Conservation (phyloP, 352 stramenopile genomes). For the Phytophthora ohioensis region DNA sequence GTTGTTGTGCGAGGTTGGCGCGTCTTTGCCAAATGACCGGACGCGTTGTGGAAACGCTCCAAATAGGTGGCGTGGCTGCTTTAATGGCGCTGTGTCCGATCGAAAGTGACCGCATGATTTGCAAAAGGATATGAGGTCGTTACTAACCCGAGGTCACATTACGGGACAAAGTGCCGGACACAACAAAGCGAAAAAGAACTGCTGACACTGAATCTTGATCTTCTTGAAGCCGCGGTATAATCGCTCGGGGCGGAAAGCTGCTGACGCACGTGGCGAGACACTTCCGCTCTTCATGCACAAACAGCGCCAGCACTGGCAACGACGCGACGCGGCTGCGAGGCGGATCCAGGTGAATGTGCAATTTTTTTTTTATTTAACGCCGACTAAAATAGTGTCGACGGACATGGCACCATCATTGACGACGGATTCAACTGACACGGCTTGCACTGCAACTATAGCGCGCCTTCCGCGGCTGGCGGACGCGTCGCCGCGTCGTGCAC, state of each 20-base stretch:
- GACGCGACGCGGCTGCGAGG: constrained; percentile 32
- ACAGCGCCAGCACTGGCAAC: constrained; percentile 11
- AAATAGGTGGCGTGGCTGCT: neutral
- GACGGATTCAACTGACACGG: constrained; percentile 11
- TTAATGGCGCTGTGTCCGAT: constrained; percentile 17
- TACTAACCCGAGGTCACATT: neutral
- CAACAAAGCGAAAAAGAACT: neutral
- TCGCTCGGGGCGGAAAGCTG: constrained; percentile 4
- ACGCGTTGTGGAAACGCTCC: constrained; percentile 22
- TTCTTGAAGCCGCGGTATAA: constrained; percentile 27
- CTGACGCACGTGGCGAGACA: constrained; percentile 30
- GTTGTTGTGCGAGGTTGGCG: constrained; percentile 9
- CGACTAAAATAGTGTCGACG: constrained; percentile 10
- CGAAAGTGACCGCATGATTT: constrained; percentile 3
- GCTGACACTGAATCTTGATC: constrained; percentile 10
- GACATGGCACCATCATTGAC: constrained; percentile 2
- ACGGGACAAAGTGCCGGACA: constrained; percentile 13
- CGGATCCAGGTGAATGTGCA: constrained; percentile 29
- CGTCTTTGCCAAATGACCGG: constrained; percentile 39
- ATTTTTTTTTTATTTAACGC: constrained; percentile 17
- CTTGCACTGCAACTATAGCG: constrained; percentile 34
- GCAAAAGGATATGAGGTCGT: neutral
- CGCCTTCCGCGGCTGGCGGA: constrained; percentile 65
- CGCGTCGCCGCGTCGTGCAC: constrained; percentile 55
- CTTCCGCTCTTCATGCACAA: constrained; percentile 22